A percentile compares a stretch with the other conserved stretches of the same genome.
phyloP scores from a whole-genome alignment of 2,329 filamentous ascomycete genomes.

The Thelonectria blattea region DNA sequence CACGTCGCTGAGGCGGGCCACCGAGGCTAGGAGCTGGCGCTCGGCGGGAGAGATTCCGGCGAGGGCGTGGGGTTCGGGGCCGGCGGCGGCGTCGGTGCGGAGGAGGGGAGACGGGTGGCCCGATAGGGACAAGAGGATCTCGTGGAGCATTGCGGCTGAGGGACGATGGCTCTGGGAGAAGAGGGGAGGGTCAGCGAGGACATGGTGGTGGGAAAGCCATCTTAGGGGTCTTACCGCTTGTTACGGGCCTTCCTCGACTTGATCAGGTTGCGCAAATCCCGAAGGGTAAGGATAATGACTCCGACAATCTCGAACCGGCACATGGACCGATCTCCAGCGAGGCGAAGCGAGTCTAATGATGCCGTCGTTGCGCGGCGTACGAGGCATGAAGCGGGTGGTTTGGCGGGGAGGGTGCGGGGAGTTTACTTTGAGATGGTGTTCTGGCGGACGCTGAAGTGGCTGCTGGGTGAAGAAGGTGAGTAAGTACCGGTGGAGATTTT shows the following conservation, averaged over 20 bases:
- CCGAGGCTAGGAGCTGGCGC: constrained; percentile 77
- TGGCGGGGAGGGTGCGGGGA: constrained; percentile 12
- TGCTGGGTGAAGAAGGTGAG: neutral
- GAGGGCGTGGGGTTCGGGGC: constrained; percentile 51
- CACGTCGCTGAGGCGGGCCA: constrained; percentile 78
- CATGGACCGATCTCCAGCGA: constrained; percentile 44
- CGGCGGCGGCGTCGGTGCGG: constrained; percentile 51
- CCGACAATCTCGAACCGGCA: constrained; percentile 62
- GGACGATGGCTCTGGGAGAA: constrained; percentile 17
- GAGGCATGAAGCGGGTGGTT: neutral
- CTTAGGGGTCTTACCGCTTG: constrained; percentile 26
- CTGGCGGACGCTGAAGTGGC: no score
- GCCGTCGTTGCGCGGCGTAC: neutral
- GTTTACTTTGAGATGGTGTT: no score
- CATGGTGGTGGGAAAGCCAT: no score
- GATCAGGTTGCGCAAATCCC: constrained; percentile 50
- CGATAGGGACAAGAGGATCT: constrained; percentile 95
- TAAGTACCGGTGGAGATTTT: neutral
- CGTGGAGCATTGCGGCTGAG: constrained; percentile 80
- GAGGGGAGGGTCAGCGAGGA: neutral
- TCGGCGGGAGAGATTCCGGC: constrained; percentile 76
- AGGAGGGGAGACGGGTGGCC: constrained; percentile 92
- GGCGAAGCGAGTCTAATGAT: constrained; percentile 1
- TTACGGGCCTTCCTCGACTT: constrained; percentile 42
- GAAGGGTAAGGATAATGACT: constrained; percentile 54